Evolutionary conservation across 129 eudicot genomes (phyloP).

Genomic region (Deinandra increscens): DNA sequence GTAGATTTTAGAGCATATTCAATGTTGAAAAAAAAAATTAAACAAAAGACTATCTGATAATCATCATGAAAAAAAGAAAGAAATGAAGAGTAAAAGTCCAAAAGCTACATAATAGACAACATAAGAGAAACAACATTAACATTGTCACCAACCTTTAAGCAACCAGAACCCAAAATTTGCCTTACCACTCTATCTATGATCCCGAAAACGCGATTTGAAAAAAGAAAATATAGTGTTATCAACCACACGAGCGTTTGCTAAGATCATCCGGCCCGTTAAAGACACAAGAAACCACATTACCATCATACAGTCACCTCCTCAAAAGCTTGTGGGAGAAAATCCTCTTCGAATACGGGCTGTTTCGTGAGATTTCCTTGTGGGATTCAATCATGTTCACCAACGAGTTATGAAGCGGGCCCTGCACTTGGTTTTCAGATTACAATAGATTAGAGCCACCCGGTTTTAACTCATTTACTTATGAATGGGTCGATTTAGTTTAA

Average conservation of each 20-base stretch:
- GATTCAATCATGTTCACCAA: conserved; percentile 75
- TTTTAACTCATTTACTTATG: not conserved
- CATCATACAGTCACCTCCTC: conserved; percentile 59
- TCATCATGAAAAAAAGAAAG: too few species aligned
- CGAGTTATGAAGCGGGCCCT: conserved; percentile 59
- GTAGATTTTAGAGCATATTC: too few species aligned
- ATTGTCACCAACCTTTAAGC: conserved; percentile 27
- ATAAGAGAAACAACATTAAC: conserved; percentile 32
- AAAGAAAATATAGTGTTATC: conserved; percentile 4
- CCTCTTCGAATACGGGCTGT: conserved; percentile 80
- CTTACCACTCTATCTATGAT: conserved; percentile 32
- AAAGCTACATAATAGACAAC: conserved; percentile 34
- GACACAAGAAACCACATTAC: conserved; percentile 41
- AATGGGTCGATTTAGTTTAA: not conserved
- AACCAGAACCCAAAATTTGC: conserved; percentile 35
- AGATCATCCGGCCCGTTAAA: not conserved
- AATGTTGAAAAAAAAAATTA: too few species aligned
- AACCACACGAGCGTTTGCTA: conserved; percentile 20
- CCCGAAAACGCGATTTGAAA: conserved; percentile 8
- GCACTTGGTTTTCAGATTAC: conserved; percentile 17
- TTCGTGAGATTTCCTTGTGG: conserved; percentile 59
- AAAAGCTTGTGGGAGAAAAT: conserved; percentile 70
- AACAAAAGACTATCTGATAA: too few species aligned
- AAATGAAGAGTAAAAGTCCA: conserved; percentile 2
- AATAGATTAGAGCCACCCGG: not conserved